Conservation (phyloP, 768 basidiomycete genomes). For the Albatrellus ellisii region DNA sequence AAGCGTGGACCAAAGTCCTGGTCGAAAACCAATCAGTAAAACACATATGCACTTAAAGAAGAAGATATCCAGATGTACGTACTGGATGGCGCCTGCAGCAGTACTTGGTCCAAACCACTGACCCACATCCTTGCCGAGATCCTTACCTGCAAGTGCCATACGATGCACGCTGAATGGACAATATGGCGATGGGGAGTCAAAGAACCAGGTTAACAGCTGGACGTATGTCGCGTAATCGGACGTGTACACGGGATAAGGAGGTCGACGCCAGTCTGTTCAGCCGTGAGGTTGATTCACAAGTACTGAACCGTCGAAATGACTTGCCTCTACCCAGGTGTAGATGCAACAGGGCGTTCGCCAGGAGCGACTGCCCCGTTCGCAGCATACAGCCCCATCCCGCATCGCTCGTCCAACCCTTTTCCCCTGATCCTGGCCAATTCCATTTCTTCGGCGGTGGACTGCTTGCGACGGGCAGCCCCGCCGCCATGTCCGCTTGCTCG, state of each 20-base stretch:
- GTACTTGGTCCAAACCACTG: constrained; percentile 98
- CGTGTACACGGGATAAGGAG: constrained; percentile 43
- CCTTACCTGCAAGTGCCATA: constrained; percentile 91
- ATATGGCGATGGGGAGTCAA: constrained; percentile 74
- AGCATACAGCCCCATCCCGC: constrained; percentile 91
- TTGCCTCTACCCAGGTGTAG: constrained; percentile 64
- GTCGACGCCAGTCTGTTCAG: constrained; percentile 69
- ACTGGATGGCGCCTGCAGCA: constrained; percentile 95
- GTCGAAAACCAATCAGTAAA: background rate
- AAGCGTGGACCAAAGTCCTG: constrained; percentile 66
- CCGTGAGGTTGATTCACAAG: background rate
- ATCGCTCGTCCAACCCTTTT: constrained; percentile 77
- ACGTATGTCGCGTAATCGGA: constrained; percentile 78
- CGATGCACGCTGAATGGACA: constrained; percentile 93
- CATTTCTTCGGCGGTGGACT: constrained; percentile 40
- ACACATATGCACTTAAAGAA: background rate
- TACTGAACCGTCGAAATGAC: constrained; percentile 14
- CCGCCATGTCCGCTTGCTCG: constrained; percentile 17
- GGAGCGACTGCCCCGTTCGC: constrained; percentile 70
- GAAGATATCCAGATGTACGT: constrained; percentile 5
- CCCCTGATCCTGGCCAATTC: constrained; percentile 49
- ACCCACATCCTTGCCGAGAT: constrained; percentile 89
- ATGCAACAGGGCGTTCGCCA: constrained; percentile 69
- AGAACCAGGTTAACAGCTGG: constrained; percentile 87
- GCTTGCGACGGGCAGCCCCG: constrained; percentile 8